Evolutionary conservation across 192 early-diverging fungal genomes (phyloP).

Genomic region (Allomyces javanicus): DNA sequence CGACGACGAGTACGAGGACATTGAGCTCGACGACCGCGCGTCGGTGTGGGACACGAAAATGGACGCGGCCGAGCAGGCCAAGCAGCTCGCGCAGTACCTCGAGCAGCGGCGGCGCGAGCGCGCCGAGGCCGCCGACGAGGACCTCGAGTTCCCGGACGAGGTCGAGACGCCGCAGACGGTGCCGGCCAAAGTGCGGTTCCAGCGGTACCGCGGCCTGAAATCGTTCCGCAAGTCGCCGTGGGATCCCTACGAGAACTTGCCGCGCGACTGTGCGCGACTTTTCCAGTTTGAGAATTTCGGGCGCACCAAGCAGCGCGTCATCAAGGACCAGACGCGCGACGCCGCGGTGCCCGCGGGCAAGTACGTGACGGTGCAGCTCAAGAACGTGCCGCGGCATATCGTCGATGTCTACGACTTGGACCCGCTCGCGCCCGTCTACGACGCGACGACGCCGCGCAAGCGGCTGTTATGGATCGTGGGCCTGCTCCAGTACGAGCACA

Average conservation of each 20-base stretch:
- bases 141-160: conserved; percentile 88
- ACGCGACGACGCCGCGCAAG: not conserved
- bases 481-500: conserved; percentile 81
- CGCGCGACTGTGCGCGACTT: conserved; percentile 83
- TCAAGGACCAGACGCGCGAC: conserved; percentile 16
- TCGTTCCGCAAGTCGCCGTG: conserved; percentile 87
- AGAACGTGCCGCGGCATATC: conserved; percentile 40
- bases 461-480: conserved; percentile 27
- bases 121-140: conserved; percentile 29
- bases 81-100: conserved; percentile 29
- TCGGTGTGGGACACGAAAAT: conserved; percentile 18
- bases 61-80: conserved; percentile 16
- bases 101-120: conserved; percentile 38
- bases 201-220: conserved; percentile 85
- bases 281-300: conserved; percentile 87
- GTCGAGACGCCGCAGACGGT: conserved; percentile 80
- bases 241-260: conserved; percentile 97
- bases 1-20: conserved; percentile 21
- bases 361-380: conserved; percentile 52
- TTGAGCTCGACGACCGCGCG: conserved; percentile 18
- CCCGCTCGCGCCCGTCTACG: too few relatives aligned
- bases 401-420: conserved; percentile 10
- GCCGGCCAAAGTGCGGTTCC: conserved; percentile 66
- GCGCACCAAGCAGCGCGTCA: conserved; percentile 56
- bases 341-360: conserved; percentile 44